A percentile compares a stretch with the other conserved stretches of the same genome.
phyloP scores from a whole-genome alignment of 805 yeast species.

The Spathaspora sp. region DNA sequence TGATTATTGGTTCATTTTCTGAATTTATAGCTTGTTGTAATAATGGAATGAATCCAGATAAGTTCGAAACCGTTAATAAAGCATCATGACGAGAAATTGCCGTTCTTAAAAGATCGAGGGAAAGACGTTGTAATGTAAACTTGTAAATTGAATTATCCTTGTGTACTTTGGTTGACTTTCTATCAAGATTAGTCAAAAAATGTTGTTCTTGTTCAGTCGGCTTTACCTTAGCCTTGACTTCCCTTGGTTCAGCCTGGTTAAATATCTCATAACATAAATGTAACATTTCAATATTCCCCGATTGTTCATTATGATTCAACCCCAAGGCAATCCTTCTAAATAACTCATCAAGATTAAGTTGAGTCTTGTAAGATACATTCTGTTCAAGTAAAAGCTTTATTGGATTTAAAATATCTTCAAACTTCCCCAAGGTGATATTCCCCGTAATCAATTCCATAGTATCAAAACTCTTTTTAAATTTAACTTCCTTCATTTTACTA shows the following conservation, averaged over 20 bases:
- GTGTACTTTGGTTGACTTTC: conserved; percentile 48
- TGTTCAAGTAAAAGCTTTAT: conserved; percentile 59
- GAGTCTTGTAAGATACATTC: conserved; percentile 62
- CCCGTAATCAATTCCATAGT: conserved; percentile 75
- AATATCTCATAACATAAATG: conserved; percentile 67
- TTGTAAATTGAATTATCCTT: conserved; percentile 54
- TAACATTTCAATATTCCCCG: conserved; percentile 54
- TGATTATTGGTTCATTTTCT: conserved; percentile 73
- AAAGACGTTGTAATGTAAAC: conserved; percentile 65
- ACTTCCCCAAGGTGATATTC: conserved; percentile 55
- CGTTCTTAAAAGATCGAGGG: conserved; percentile 71
- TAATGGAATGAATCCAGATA: conserved; percentile 73
- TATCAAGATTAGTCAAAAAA: conserved; percentile 68
- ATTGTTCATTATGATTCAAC: conserved; percentile 62
- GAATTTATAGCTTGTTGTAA: conserved; percentile 58
- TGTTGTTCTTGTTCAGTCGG: conserved; percentile 44
- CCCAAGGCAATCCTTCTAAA: conserved; percentile 78
- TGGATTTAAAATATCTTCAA: conserved; percentile 62
- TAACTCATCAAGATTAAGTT: conserved; percentile 74
- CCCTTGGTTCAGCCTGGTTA: not conserved
- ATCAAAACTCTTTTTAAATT: conserved; percentile 83
- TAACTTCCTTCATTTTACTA: conserved; percentile 85
- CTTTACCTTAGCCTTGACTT: conserved; percentile 6
- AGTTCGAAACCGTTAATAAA: conserved; percentile 54
- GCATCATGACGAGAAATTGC: conserved; percentile 62